Evolutionary conservation across 2,329 filamentous ascomycete genomes (phyloP), one percentile per base, ranked within the genome.

Genomic region (Aureobasidium mangrovei): DNA sequence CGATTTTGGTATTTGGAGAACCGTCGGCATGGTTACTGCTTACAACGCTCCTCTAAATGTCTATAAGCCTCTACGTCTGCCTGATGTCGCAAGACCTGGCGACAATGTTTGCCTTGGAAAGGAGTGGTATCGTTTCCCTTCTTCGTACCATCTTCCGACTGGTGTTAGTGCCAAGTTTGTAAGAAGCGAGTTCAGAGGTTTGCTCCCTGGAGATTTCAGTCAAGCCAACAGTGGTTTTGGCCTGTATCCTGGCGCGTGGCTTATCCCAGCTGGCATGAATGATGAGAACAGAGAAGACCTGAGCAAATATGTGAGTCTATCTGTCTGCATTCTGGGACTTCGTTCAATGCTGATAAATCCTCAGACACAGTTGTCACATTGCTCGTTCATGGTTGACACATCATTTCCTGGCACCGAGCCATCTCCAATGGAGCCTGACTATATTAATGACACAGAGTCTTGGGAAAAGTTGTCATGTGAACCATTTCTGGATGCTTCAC

Each of bases 51-150:
- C 93, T 0, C 68, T 91, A 41, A 77, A 77, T 26, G 74, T 91
- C 12, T 91, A 90, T 66, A 67, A 77, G 35, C 82, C 84, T 1
- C 74, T 97, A 1, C 75, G 80, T 45, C 77, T 76, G 10, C 64
- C 72, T 7, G 77, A 74, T 1, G 61, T 86, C 4, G 79, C 81
- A 2, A 69, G 72, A 0, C 67, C 73, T 2, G 86, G 84, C 12
- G 85, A 88, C 59, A 83, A 77, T 18, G 81, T 98, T 2, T 98
- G 93, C 68, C 80, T 95, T 38, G 90, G 88, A 29, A 98, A 97
- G 67, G 93, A 98, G 67, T 98, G 93, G 93, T 96, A 98, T 69
- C 87, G 93, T 35, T 97, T 96, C 66, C 91, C 93, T 1, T 91
- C 87, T 0, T 94, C 91, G 0, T 97, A 90, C 73, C 90, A 93